Conservation (phyloP, 768 basidiomycete species). For the Polyporus arcularius region DNA sequence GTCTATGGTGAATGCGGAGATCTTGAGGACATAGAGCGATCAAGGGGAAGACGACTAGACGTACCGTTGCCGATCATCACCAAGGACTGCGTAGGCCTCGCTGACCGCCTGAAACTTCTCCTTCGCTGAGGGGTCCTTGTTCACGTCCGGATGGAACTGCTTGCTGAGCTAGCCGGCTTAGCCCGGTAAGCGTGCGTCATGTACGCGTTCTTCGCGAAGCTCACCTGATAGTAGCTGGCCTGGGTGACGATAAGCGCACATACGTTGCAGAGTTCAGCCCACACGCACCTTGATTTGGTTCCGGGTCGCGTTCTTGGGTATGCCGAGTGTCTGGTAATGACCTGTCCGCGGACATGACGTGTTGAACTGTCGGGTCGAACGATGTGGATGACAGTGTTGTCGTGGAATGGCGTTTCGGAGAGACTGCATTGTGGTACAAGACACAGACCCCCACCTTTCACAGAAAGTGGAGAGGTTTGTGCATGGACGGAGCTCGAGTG, state of each 20-base stretch:
- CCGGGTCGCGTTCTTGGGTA: conserved; percentile 35
- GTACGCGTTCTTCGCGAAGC: not conserved
- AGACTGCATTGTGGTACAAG: not conserved
- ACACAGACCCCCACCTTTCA: not conserved
- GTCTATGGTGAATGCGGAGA: conserved; percentile 17
- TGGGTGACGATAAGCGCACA: conserved; percentile 8
- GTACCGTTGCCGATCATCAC: conserved; percentile 48
- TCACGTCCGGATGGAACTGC: conserved; percentile 46
- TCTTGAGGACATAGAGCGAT: not conserved
- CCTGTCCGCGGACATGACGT: conserved; percentile 1
- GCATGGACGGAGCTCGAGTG: not conserved
- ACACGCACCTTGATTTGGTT: conserved; percentile 38
- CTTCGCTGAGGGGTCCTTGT: conserved; percentile 38
- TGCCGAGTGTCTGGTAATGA: conserved; percentile 38
- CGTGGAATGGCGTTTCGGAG: not conserved
- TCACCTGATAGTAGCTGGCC: conserved; percentile 41
- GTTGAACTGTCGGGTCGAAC: not conserved
- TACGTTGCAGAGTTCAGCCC: not conserved
- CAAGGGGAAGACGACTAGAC: not conserved
- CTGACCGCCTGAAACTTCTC: conserved; percentile 46
- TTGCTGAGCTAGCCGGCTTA: conserved; percentile 45
- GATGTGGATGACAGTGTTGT: not conserved
- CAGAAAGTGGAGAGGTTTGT: not conserved
- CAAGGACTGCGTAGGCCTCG: conserved; percentile 48
- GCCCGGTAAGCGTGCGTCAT: conserved; percentile 5